phyloP scores from a whole-genome alignment of 305 asterid genomes.

The Nicotiana rustica region DNA sequence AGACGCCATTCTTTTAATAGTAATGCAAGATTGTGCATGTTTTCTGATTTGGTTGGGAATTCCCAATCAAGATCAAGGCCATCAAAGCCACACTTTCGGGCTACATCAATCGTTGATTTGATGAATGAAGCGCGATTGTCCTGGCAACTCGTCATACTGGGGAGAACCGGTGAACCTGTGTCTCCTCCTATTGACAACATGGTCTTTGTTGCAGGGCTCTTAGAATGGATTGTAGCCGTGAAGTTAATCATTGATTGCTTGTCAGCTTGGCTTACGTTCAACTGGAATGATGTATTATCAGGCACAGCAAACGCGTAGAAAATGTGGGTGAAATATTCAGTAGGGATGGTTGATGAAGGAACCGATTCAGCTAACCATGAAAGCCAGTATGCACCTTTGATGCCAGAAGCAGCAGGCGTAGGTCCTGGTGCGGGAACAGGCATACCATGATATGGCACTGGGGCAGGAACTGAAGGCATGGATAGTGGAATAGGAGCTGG shows the following conservation, averaged over 20 bases:
- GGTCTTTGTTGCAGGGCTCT: conserved; percentile 49
- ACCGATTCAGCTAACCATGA: conserved; percentile 49
- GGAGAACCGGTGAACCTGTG: conserved; percentile 39
- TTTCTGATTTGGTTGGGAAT: conserved; percentile 48
- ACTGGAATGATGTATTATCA: conserved; percentile 57
- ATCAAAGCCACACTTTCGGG: conserved; percentile 57
- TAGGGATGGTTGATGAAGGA: conserved; percentile 54
- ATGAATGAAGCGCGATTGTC: conserved; percentile 59
- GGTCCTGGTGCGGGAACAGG: not conserved
- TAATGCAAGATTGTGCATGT: conserved; percentile 54
- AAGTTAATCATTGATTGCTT: conserved; percentile 54
- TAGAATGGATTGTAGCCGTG: conserved; percentile 55
- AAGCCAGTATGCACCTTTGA: conserved; percentile 68
- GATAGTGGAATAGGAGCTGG: conserved; percentile 5
- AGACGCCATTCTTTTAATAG: conserved; percentile 59
- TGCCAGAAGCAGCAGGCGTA: conserved; percentile 5
- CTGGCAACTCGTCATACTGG: conserved; percentile 50
- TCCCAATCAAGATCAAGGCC: conserved; percentile 84
- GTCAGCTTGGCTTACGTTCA: conserved; percentile 49
- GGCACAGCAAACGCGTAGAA: conserved; percentile 58
- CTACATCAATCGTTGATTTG: conserved; percentile 53
- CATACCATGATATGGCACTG: not conserved
- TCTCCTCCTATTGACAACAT: conserved; percentile 40
- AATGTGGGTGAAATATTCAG: conserved; percentile 57
- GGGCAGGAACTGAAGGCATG: not conserved